Evolutionary conservation across 2,329 filamentous ascomycete species (phyloP).

Genomic region (Neofusicoccum sp.): DNA sequence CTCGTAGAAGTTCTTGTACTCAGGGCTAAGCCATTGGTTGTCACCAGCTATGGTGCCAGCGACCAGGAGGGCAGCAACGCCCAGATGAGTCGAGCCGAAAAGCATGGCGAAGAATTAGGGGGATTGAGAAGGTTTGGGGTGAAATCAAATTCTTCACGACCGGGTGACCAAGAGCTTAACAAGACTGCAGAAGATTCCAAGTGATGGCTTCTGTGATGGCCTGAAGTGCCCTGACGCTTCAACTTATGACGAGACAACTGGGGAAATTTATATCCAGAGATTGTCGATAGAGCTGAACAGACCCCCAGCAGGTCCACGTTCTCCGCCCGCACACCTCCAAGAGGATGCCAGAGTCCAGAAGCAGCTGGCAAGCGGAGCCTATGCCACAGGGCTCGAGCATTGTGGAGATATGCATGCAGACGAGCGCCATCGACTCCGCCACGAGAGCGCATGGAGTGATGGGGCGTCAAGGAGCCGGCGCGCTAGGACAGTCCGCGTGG

Average conservation of each 20-base stretch:
- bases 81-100: conserved; percentile 1
- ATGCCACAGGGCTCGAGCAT: background rate
- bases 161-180: background rate
- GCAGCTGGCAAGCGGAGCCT: background rate
- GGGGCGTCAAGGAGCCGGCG: background rate
- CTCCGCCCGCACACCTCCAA: background rate
- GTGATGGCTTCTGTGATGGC: conserved; percentile 5
- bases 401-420: background rate
- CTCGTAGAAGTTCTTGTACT: conserved; percentile 43
- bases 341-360: background rate
- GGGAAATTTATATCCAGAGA: background rate
- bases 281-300: background rate
- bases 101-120: background rate
- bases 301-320: too few relatives aligned
- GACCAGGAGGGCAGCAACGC: background rate
- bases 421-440: background rate
- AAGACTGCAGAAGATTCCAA: background rate
- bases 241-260: background rate
- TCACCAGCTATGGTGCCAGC: conserved; percentile 2
- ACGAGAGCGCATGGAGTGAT: background rate
- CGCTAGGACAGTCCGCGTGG: background rate
- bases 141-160: background rate
- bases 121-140: conserved; percentile 2
- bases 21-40: conserved; percentile 36
- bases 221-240: background rate